Evolutionary conservation across 106 monocot species (phyloP).

Genomic region (Dendrobium catenatum): DNA sequence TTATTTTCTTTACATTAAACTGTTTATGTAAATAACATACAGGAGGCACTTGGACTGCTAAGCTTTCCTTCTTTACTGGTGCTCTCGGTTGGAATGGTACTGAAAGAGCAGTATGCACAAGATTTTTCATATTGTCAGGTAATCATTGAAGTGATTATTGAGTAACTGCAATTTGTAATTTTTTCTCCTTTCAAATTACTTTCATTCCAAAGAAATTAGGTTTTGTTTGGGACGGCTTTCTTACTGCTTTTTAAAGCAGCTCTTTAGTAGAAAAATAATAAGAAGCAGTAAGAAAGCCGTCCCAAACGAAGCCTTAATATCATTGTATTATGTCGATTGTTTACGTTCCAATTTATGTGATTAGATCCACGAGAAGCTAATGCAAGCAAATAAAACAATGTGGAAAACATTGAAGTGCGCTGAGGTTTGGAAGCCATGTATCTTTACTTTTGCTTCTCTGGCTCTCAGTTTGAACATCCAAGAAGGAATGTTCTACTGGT

Average conservation of each 20-base stretch:
- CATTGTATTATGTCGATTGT: no score
- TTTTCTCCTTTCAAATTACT: no score
- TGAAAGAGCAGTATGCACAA: constrained; percentile 22
- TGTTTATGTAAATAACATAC: not conserved
- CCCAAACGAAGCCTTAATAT: no score
- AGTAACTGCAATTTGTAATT: not conserved
- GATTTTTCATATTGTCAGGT: constrained; percentile 37
- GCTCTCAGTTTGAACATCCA: constrained; percentile 57
- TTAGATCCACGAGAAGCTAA: constrained; percentile 35
- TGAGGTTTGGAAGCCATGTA: constrained; percentile 44
- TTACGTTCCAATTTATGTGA: no score
- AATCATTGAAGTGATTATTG: not conserved
- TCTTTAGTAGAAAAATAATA: no score
- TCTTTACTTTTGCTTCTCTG: constrained; percentile 49
- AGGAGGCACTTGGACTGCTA: constrained; percentile 48
- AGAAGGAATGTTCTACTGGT: constrained; percentile 84
- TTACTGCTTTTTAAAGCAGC: no score
- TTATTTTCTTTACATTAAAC: not conserved
- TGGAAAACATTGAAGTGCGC: constrained; percentile 34
- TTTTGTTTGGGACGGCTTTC: no score
- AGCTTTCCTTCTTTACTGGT: constrained; percentile 43
- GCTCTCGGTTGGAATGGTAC: constrained; percentile 32
- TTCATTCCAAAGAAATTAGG: no score
- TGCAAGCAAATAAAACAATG: constrained; percentile 33
- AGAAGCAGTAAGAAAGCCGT: no score